Conservation (phyloP, 257 asterid genomes). For the Lycium ferocissimum region DNA sequence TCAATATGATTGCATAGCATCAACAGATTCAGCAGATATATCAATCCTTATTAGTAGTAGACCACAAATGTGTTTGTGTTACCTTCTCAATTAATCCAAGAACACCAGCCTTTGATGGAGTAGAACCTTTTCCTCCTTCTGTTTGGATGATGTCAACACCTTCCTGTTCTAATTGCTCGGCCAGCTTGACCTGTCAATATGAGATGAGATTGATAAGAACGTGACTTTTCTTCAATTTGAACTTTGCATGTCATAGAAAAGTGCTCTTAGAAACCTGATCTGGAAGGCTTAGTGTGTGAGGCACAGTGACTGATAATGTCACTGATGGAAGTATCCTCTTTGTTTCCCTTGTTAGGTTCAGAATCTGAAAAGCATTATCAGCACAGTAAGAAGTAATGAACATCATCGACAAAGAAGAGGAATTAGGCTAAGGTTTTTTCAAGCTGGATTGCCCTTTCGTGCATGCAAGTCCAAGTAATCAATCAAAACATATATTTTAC, state of each 20-base stretch:
- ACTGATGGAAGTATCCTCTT: slow-evolving; percentile 70
- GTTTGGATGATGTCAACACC: slow-evolving; percentile 92
- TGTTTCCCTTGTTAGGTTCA: slow-evolving; percentile 72
- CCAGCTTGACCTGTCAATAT: slow-evolving; percentile 65
- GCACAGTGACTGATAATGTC: slow-evolving; percentile 81
- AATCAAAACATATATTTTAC: not conserved
- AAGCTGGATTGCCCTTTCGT: not conserved
- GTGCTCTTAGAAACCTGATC: slow-evolving; percentile 65
- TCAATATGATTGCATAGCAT: not conserved
- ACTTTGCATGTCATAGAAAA: not conserved
- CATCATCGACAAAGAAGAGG: not conserved
- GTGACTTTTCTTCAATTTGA: not conserved
- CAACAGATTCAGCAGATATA: not conserved
- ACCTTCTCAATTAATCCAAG: slow-evolving; percentile 94
- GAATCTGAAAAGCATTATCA: slow-evolving; percentile 54
- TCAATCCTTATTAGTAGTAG: not conserved
- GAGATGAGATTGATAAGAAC: slow-evolving; percentile 2
- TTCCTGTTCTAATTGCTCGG: slow-evolving; percentile 76
- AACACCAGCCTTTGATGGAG: slow-evolving; percentile 77
- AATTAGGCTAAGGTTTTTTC: not conserved
- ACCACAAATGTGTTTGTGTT: not conserved
- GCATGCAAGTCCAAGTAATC: not conserved
- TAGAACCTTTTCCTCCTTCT: slow-evolving; percentile 85
- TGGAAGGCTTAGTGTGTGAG: slow-evolving; percentile 89
- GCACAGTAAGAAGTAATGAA: not conserved